Percentiles rank a stretch among this genome's conserved stretches.
Evolutionary conservation across 352 stramenopile species (phyloP).

Genomic region (Phytophthora rubi): DNA sequence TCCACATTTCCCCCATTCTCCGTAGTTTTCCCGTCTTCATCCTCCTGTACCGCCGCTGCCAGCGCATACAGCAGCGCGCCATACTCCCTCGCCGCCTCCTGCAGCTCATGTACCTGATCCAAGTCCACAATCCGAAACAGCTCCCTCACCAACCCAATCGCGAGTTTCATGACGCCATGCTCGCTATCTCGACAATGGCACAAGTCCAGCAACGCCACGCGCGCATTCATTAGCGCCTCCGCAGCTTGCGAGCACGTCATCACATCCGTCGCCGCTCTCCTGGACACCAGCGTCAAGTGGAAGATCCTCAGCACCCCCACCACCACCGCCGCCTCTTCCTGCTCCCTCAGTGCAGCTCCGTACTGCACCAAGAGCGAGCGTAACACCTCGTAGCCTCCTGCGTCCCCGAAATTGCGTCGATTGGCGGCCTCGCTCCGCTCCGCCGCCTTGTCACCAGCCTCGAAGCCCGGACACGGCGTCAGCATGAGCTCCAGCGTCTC

Average conservation of each 20-base stretch:
- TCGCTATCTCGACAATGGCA: conserved; percentile 51
- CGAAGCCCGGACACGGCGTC: conserved; percentile 57
- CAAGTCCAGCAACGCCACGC: conserved; percentile 70
- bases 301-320: conserved; percentile 71
- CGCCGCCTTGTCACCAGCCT: conserved; percentile 58
- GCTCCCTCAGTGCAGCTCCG: conserved; percentile 33
- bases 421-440: conserved; percentile 83
- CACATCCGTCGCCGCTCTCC: conserved; percentile 55
- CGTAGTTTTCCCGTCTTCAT: conserved; percentile 24
- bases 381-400: conserved; percentile 74
- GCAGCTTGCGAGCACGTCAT: conserved; percentile 71
- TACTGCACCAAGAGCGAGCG: conserved; percentile 73
- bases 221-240: conserved; percentile 65
- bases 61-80: conserved; percentile 79
- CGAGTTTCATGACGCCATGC: conserved; percentile 58
- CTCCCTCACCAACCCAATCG: conserved; percentile 77
- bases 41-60: conserved; percentile 46
- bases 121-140: conserved; percentile 77
- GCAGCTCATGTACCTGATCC: conserved; percentile 77
- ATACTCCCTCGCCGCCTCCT: conserved; percentile 81
- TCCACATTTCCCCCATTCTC: conserved; percentile 16
- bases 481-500: conserved; percentile 71
- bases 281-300: conserved; percentile 64
- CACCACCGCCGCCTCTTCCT: conserved; percentile 36
- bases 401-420: conserved; percentile 75